Evolutionary conservation across 305 asterid species (phyloP), one percentile per base, ranked within the genome.

Genomic region (Fraxinus baroniana): DNA sequence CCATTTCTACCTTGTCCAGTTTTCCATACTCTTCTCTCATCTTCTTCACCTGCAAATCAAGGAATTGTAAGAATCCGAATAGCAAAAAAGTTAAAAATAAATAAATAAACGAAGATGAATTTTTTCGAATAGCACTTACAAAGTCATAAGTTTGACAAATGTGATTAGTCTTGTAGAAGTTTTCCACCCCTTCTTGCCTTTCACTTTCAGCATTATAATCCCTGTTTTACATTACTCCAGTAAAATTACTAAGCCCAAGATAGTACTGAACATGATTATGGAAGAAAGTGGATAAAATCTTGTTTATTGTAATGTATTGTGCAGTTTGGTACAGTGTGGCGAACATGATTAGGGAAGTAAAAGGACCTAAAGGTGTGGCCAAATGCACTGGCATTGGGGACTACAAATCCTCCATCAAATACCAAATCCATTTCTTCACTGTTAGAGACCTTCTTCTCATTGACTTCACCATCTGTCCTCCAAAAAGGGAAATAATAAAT

Each of bases 311-410:
- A 64, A 64, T 62, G 71, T 7, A 62, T 20, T 20, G 15, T 62
- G 30, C 71, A 62, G 30, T 60, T 60, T 24, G 4, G 28, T 18
- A 60, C 13, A 3, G 13, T 2, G 12, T 0, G 60, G 18, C 60
- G 60, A 49, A 24, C 6, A 37, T 26, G 15, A 10, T 68, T 68
- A 68, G 74, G 18, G 37, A 77, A 77, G 57, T 13, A 44, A 17
- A 46, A 9, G 46, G 24, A 89, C 93, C 92, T 90, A 84, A 90
- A 90, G 55, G 89, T 78, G 62, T 88, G 82, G 71, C 94, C 92
- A 57, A 86, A 90, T 22, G 91, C 82, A 84, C 89, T 89, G 78
- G 66, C 84, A 5, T 78, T 79, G 24, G 94, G 91, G 18, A 84
- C 89, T 68, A 79, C 85, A 77, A 88, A 89, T 20, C 85, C 82